Conservation (phyloP, 345 rosid species). For the Citrus maxima region DNA sequence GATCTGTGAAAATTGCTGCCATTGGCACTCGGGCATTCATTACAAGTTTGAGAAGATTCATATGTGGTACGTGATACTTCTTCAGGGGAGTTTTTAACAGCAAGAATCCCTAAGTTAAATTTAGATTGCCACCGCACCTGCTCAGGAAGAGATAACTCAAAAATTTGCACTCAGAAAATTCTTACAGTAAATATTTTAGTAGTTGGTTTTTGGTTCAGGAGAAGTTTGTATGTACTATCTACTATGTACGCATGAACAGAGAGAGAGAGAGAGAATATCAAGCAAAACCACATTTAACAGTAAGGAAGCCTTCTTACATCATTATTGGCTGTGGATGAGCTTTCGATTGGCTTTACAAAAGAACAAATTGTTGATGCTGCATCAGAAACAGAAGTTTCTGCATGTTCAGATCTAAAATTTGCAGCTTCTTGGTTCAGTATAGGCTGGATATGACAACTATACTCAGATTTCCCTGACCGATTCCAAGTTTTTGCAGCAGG, state of each 20-base stretch:
- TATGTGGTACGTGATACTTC: conserved; percentile 33
- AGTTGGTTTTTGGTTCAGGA: neutral
- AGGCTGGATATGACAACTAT: conserved; percentile 12
- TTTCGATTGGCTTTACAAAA: conserved; percentile 36
- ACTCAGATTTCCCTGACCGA: conserved; percentile 14
- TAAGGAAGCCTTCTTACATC: conserved; percentile 56
- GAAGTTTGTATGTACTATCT: too few relatives aligned
- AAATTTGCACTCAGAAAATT: neutral
- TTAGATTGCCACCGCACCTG: conserved; percentile 51
- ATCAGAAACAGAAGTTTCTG: conserved; percentile 35
- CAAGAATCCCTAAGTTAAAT: conserved; percentile 27
- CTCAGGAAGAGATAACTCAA: conserved; percentile 10
- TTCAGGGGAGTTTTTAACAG: conserved; percentile 29
- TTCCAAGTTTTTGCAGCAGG: conserved; percentile 7
- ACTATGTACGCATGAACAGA: neutral
- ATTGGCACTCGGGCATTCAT: conserved; percentile 26
- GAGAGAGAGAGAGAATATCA: neutral
- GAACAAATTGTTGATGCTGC: conserved; percentile 48
- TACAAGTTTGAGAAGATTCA: conserved; percentile 35
- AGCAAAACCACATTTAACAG: neutral
- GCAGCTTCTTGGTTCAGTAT: conserved; percentile 16
- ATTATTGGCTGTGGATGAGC: conserved; percentile 30
- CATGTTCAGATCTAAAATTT: conserved; percentile 16
- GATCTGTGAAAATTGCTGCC: conserved; percentile 24
- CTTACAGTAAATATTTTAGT: neutral